Evolutionary conservation across 306 rosid genomes (phyloP).

Genomic region (Cicer bijugum): DNA sequence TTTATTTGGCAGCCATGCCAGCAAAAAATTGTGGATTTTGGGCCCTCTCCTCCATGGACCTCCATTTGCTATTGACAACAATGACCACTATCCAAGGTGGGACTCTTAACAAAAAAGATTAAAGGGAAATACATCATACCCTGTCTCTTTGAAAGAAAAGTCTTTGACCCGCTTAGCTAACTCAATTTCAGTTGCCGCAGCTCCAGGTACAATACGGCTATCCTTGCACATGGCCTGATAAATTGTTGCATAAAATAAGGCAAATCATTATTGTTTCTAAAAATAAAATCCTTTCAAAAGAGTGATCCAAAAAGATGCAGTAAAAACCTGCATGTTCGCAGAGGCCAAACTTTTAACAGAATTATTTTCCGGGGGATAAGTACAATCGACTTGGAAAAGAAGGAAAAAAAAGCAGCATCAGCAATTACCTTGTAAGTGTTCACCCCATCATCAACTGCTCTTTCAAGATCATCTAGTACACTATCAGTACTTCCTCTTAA

Average conservation of each 20-base stretch:
- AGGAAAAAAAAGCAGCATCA: constrained; percentile 17
- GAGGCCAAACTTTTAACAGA: constrained; percentile 8
- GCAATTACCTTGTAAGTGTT: constrained; percentile 81
- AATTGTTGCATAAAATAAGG: constrained; percentile 36
- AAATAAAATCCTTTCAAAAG: constrained; percentile 7
- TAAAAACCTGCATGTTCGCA: background rate
- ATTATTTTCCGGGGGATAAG: background rate
- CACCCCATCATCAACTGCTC: constrained; percentile 97
- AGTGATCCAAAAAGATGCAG: constrained; percentile 19
- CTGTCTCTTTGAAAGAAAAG: constrained; percentile 85
- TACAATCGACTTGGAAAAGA: constrained; percentile 12
- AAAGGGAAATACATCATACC: constrained; percentile 53
- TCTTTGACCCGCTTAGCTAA: constrained; percentile 85
- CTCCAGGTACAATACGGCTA: constrained; percentile 91
- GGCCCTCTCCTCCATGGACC: too few relatives aligned
- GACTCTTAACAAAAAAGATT: background rate
- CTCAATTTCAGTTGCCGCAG: constrained; percentile 96
- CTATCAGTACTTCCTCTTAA: constrained; percentile 89
- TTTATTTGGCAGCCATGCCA: too few relatives aligned
- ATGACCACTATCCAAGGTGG: too few relatives aligned
- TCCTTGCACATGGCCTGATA: constrained; percentile 92
- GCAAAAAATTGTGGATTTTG: too few relatives aligned
- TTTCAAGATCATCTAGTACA: constrained; percentile 87
- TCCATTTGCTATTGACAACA: too few relatives aligned
- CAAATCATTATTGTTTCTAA: constrained; percentile 10